These are phyloP conservation scores for Saksenaea vasiformis DNA, from an alignment of 371 early-diverging fungal species.

Conservation along the genomic window DNA sequence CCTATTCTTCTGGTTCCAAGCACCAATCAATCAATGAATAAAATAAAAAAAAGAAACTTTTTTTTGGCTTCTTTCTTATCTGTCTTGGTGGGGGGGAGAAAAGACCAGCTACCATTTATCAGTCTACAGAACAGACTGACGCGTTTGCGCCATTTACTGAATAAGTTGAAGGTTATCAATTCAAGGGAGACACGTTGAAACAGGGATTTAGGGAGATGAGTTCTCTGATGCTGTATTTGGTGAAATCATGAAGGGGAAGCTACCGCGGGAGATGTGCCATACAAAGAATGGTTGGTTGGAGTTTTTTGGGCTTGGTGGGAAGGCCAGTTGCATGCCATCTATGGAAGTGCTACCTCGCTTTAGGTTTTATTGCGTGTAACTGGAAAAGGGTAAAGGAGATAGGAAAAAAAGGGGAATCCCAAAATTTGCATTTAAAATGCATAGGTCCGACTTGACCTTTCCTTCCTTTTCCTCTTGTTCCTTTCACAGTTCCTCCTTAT, in stretches of 20 bases:
- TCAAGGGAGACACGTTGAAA: neutral
- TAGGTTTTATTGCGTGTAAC: conserved; percentile 7
- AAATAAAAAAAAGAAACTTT: too few species aligned
- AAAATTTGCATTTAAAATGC: neutral
- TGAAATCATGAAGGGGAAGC: neutral
- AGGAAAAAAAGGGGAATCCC: neutral
- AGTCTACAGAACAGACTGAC: neutral
- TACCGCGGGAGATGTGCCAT: conserved; percentile 2
- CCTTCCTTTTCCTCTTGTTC: neutral
- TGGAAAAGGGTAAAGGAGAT: neutral
- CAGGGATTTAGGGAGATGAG: neutral
- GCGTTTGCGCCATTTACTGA: neutral
- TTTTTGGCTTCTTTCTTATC: neutral
- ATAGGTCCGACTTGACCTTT: neutral
- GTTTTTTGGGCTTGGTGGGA: conserved; percentile 1
- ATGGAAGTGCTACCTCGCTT: neutral
- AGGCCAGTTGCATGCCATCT: neutral
- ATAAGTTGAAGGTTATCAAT: neutral
- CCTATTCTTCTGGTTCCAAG: neutral
- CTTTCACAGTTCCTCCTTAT: neutral
- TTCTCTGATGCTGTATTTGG: neutral
- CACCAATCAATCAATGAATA: neutral
- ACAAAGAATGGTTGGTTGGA: neutral
- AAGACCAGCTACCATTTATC: neutral
- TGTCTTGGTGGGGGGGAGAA: too few species aligned